Base-by-base conservation (phyloP, 129 eudicot genomes). In the Rutidosis leptorrhynchoides region DNA sequence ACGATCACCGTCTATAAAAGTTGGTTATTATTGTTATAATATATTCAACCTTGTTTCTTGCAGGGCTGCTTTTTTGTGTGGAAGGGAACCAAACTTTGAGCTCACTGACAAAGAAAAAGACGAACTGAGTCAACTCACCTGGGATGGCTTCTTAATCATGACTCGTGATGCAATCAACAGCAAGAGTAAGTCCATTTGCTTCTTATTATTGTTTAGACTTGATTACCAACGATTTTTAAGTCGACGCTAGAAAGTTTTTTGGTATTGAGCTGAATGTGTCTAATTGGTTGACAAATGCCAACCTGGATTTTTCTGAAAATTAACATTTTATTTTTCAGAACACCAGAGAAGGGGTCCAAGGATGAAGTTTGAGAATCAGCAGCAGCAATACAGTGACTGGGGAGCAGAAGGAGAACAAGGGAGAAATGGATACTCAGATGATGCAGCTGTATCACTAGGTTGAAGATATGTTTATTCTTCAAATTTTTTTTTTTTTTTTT, bases 21-120 rank as follows among this genome's bases (percentile, higher is more conserved):
- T 40, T 53, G 5, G 16, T 53, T 51, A 19, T 21, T 51, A n/a
- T 19, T 51, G 21, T 51, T 11, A 21, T n/a, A 19, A 51, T n/a
- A 51, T 15, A 51, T 57, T 30, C 23, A 48, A n/a, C 17, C 40
- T 30, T 25, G 45, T 33, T 35, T 71, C 54, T 32, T 78, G 80
- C 83, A 93, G 99, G 80, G 99, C 99, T 60, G 99, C 99, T 62
- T 89, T 83, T 70, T 83, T 85, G 92, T 86, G 99, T 52, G 96
- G 99, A 55, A 84, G 99, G 80, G 99, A 89, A 56, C 92, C 99
- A 11, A 93, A 93, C 79, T 85, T 83, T 66, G 95, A 93, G 58
- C 85, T 93, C 54, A 72, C 99, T 0, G 74, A 76, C 65, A 85
- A 80, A 74, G 93, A 86, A 72, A 89, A 82, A 77, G 84, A 82